Evolutionary conservation across 2,329 filamentous ascomycete genomes (phyloP), one percentile per base, ranked within the genome.

Genomic region (Pestalotiopsis fici): DNA sequence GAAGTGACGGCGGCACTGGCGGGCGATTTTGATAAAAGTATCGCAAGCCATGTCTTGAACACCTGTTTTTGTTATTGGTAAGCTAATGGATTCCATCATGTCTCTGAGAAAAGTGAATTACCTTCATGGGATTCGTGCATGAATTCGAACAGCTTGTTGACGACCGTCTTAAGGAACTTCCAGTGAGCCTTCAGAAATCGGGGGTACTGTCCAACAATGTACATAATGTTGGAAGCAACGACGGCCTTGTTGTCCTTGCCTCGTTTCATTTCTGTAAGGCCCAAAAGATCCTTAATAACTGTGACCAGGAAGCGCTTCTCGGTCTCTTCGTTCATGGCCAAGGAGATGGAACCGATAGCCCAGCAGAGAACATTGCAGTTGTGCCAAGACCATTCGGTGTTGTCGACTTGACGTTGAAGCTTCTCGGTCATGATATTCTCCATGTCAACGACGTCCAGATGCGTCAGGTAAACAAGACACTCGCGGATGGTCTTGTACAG

Each of bases 1-100:
- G 78, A 99, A 99, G 80, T 99, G 97, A 67, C 96, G 91, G 78
- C 96, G 93, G 83, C 96, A 99, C 80, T 98, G 97, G 79, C 97
- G 95, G 28, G 96, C 97, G 78, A 99, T 99, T 86, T 99, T 99
- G 83, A 99, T 99, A 76, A 99, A 99, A 0, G 96, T 99, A 81
- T 99, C 97, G 79, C 96, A 99, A 75, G 96, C 96, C 97, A 99
- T 99, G 82, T 99, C 96, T 82, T 99, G 97, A 28, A 99, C 96
- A 84, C 94, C 90, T 92, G 71, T 69, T 54, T 28, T 43, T 66
- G n/a, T 56, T 67, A 67, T 81, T 74, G 80, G n/a, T n/a, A n/a
- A n/a, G 76, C 61, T 67, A 21, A 13, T 21, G 15, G 11, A 47
- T 35, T 11, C 11, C 18, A n/a, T 13, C 3, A 39, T 35, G 6